Base-by-base conservation (phyloP, 805 yeast genomes). In the Starmerella apis region DNA sequence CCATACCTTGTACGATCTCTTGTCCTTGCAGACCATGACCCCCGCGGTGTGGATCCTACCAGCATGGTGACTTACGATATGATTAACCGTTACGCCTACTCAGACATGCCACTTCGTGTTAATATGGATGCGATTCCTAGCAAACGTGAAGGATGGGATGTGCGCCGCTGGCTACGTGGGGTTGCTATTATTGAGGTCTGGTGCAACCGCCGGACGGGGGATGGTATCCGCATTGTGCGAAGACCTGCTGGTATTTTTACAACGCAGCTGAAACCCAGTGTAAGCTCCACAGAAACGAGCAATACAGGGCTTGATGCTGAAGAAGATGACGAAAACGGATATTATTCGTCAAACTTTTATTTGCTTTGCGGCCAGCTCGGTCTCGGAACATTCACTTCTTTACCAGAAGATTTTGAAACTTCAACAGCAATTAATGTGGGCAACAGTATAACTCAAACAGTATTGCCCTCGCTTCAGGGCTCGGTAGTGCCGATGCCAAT, bases 41-140 rank as follows among this genome's bases (percentile, higher is more conserved):
- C 61, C 20, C 46, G 48, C 7, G 45, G 48, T 3, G 57, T 64
- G 30, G 76, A 77, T 54, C 78, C 77, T 22, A 78, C 77, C 56
- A 77, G 78, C 14, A 60, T 77, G 52, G 84, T 86, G 1, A 75
- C 75, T 51, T 61, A 82, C 50, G 95, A 86, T 61, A 69, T 86
- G 52, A 72, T 86, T 25, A 66, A 75, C 5, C 69, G 90, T 52
- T 84, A 79, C 61, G 74, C 88, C 0, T 80, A 74, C 57, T 71
- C 83, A 8, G 80, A 82, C 55, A 58, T 78, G 43, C 83, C 81
- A 28, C 64, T 81, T 50, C 71, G 73, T 43, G 70, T 77, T 58
- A 61, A 65, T 58, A 53, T 65, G 52, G 44, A 51, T 16, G 47
- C 55, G 1, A 14, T 44, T 59, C 66, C 4, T 52, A 65, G 18